These are phyloP conservation scores for Thozetella sp. DNA, from an alignment of 495 filamentous ascomycete genomes.

Conservation along the genomic window DNA sequence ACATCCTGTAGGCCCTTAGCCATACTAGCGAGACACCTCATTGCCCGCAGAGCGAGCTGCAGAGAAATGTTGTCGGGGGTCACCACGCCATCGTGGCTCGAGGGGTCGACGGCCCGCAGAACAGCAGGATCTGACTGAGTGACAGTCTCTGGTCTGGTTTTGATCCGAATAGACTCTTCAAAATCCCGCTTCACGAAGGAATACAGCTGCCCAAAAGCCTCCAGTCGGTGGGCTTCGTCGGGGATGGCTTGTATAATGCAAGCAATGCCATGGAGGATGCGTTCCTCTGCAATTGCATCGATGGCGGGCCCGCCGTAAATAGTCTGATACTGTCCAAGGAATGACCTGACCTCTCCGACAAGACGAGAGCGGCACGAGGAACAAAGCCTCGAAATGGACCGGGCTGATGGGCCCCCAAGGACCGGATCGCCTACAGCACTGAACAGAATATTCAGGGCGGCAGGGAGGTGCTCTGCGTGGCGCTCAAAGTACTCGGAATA, in stretches of 20 bases:
- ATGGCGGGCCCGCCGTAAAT: conserved; percentile 60
- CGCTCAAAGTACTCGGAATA: conserved; percentile 84
- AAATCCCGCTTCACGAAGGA: conserved; percentile 65
- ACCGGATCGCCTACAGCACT: conserved; percentile 66
- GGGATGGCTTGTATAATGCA: conserved; percentile 80
- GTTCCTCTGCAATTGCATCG: conserved; percentile 75
- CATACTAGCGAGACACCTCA: conserved; percentile 76
- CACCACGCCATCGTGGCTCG: conserved; percentile 18
- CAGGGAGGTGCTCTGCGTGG: conserved; percentile 68
- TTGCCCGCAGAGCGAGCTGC: conserved; percentile 61
- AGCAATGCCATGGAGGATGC: conserved; percentile 79
- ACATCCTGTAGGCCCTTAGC: conserved; percentile 79
- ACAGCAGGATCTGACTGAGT: conserved; percentile 33
- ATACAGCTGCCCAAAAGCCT: conserved; percentile 65
- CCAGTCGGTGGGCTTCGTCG: conserved; percentile 61
- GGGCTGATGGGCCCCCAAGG: conserved; percentile 73
- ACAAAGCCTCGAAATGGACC: conserved; percentile 79
- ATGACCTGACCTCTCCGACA: conserved; percentile 69
- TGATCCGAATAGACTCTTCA: conserved; percentile 36
- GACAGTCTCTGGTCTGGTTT: conserved; percentile 26
- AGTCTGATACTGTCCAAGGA: conserved; percentile 74
- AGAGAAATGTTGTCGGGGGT: conserved; percentile 40
- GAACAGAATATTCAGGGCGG: conserved; percentile 82
- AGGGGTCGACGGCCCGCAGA: conserved; percentile 22
- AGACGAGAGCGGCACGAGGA: conserved; percentile 76